A percentile compares a stretch with the other conserved stretches of the same genome.
Evolutionary conservation across 1,139 yeast species (phyloP).

Genomic region (Nadsonia commutata): DNA sequence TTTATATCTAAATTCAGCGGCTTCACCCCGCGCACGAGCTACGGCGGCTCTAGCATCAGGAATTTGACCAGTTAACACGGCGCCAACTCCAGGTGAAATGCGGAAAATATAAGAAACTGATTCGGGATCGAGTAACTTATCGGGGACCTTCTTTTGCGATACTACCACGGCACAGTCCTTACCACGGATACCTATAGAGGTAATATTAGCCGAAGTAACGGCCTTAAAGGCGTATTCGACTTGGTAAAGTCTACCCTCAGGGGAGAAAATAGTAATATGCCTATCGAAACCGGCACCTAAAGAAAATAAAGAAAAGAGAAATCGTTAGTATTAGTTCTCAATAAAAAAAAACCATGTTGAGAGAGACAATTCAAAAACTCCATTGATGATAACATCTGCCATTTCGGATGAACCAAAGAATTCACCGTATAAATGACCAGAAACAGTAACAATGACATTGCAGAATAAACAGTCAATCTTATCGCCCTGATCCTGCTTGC

Average conservation of each 20-base stretch:
- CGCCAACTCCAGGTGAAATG: constrained; percentile 70
- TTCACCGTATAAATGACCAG: too few relatives aligned
- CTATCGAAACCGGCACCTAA: constrained; percentile 84
- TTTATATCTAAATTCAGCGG: constrained; percentile 86
- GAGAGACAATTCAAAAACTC: neutral
- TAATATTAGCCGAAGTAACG: constrained; percentile 80
- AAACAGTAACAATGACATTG: too few relatives aligned
- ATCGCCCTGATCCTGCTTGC: too few relatives aligned
- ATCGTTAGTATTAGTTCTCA: too few relatives aligned
- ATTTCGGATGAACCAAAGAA: too few relatives aligned
- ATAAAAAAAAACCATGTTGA: constrained; percentile 10
- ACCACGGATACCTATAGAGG: constrained; percentile 78
- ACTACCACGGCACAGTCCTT: constrained; percentile 80
- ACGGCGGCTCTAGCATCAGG: constrained; percentile 94
- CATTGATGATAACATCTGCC: too few relatives aligned
- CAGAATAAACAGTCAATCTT: too few relatives aligned
- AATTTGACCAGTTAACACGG: constrained; percentile 90
- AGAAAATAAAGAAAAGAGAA: too few relatives aligned
- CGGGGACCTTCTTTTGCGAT: constrained; percentile 93
- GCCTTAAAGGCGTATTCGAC: constrained; percentile 96
- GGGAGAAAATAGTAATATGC: constrained; percentile 95
- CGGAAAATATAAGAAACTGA: constrained; percentile 78
- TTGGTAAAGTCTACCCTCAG: constrained; percentile 94
- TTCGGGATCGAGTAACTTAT: constrained; percentile 71
- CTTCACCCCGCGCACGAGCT: constrained; percentile 78